Evolutionary conservation across 495 filamentous ascomycete genomes (phyloP).

Genomic region (Daldinia grandis): DNA sequence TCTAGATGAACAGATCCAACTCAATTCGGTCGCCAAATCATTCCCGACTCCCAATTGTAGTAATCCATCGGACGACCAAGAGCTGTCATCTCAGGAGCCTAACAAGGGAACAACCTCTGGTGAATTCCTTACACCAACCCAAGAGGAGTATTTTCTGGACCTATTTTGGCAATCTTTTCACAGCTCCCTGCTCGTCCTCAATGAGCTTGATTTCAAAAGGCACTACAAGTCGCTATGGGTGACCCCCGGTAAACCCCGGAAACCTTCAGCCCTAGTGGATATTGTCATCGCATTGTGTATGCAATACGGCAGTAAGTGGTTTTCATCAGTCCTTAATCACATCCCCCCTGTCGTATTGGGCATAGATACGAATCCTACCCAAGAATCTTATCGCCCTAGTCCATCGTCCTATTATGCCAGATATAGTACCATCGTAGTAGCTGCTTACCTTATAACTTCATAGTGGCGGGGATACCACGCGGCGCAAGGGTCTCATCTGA

Average conservation of each 20-base stretch:
- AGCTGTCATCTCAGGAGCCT: not conserved
- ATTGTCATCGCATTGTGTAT: slow-evolving; percentile 5
- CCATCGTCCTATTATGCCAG: not conserved
- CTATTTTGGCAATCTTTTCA: slow-evolving; percentile 4
- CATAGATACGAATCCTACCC: not conserved
- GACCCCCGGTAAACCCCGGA: slow-evolving; percentile 1
- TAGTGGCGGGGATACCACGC: not conserved
- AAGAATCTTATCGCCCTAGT: not conserved
- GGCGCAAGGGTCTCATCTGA: not conserved
- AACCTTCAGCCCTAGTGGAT: slow-evolving; percentile 4
- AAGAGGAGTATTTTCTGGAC: slow-evolving; percentile 8
- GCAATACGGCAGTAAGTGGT: slow-evolving; percentile 1
- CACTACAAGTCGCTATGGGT: not conserved
- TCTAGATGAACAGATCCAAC: not conserved
- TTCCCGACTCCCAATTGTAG: not conserved
- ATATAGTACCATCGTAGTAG: not conserved
- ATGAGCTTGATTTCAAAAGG: not conserved
- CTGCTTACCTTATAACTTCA: not conserved
- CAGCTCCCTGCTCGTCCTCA: not conserved
- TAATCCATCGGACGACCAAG: not conserved
- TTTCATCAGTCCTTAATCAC: not conserved
- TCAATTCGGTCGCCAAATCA: slow-evolving; percentile 1
- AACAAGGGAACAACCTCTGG: not conserved
- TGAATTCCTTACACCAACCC: not conserved
- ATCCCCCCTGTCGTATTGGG: not conserved